Evolutionary conservation across 306 rosid genomes (phyloP).

Genomic region (Medicago truncatula): DNA sequence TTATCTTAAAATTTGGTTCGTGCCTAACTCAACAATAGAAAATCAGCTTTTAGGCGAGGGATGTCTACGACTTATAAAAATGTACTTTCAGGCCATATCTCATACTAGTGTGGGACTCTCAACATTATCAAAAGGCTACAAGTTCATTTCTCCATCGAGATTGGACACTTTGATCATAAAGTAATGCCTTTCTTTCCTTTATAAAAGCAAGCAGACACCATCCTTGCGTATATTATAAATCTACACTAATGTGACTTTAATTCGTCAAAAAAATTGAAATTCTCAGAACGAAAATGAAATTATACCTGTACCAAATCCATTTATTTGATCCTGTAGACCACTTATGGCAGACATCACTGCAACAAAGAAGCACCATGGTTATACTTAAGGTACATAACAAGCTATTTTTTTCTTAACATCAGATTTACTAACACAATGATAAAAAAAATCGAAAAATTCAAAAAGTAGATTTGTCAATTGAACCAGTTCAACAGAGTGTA

Average conservation of each 20-base stretch:
- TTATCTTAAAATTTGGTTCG: too few species aligned
- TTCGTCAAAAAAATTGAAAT: background rate
- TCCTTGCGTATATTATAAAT: constrained; percentile 9
- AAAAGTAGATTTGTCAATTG: constrained; percentile 26
- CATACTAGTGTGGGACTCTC: background rate
- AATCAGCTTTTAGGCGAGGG: background rate
- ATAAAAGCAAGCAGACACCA: background rate
- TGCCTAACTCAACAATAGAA: too few species aligned
- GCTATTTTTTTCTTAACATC: constrained; percentile 3
- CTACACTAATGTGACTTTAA: background rate
- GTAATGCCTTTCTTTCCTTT: background rate
- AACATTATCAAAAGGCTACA: background rate
- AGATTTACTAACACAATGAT: constrained; percentile 4
- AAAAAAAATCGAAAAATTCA: background rate
- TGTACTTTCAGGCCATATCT: background rate
- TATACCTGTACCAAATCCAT: constrained; percentile 72
- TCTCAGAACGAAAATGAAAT: constrained; percentile 38
- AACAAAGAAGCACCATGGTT: constrained; percentile 45
- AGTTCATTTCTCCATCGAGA: background rate
- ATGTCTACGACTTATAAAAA: background rate
- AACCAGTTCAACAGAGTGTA: constrained; percentile 37
- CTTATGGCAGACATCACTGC: constrained; percentile 95
- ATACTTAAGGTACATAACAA: constrained; percentile 32
- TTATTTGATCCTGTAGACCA: constrained; percentile 77
- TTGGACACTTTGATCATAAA: background rate